These are phyloP conservation scores for Neolentinus lepideus DNA, from an alignment of 1,284 basidiomycete species.

Conservation along the genomic window DNA sequence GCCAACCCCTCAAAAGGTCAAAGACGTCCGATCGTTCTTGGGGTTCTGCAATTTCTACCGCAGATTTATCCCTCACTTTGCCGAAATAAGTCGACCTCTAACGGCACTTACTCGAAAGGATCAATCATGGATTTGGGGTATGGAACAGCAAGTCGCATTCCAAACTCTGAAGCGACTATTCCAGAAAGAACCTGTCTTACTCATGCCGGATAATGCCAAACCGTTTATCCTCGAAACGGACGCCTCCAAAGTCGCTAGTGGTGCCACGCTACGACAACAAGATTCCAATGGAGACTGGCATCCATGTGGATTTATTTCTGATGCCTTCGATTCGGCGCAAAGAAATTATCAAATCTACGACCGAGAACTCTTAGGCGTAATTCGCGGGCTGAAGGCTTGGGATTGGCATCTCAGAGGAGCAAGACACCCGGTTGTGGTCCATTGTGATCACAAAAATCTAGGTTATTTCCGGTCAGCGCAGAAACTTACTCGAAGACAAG, in stretches of 20 bases:
- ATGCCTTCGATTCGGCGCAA: slow-evolving; percentile 18
- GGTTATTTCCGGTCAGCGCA: slow-evolving; percentile 28
- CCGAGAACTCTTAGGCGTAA: slow-evolving; percentile 31
- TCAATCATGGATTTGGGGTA: slow-evolving; percentile 13
- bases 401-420: slow-evolving; percentile 27
- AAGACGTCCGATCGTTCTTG: slow-evolving; percentile 27
- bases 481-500: slow-evolving; percentile 30
- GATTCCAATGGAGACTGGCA: slow-evolving; percentile 8
- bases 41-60: slow-evolving; percentile 38
- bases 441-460: slow-evolving; percentile 37
- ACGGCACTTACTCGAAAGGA: slow-evolving; percentile 19
- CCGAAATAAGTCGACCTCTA: slow-evolving; percentile 23
- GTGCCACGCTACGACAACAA: slow-evolving; percentile 12
- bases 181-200: slow-evolving; percentile 15
- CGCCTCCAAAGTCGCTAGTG: slow-evolving; percentile 12
- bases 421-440: slow-evolving; percentile 18
- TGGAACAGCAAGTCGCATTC: slow-evolving; percentile 18
- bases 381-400: slow-evolving; percentile 31
- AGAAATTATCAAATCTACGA: slow-evolving; percentile 27
- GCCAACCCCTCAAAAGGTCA: slow-evolving; percentile 21
- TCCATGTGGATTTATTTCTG: slow-evolving; percentile 22
- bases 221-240: slow-evolving; percentile 15
- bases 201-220: slow-evolving; percentile 3
- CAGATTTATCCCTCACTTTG: slow-evolving; percentile 31
- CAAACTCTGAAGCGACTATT: slow-evolving; percentile 18